Percentiles rank a stretch among this genome's conserved stretches.
These are phyloP conservation scores for Myrica gale DNA, from an alignment of 306 rosid genomes.

Conservation along the genomic window DNA sequence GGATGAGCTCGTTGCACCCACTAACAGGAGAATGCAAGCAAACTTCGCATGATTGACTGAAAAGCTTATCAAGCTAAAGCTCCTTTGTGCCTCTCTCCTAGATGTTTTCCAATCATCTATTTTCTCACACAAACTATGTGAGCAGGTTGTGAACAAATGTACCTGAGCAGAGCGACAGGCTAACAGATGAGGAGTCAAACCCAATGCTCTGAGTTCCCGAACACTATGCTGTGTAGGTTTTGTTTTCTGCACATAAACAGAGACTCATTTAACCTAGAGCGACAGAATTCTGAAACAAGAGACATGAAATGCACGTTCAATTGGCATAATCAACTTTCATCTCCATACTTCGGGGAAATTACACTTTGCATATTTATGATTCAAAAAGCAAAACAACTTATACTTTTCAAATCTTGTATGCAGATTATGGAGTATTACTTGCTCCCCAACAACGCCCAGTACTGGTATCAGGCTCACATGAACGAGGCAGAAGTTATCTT, in stretches of 20 bases:
- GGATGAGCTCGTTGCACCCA: neutral
- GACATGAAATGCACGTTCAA: too few relatives aligned
- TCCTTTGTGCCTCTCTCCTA: neutral
- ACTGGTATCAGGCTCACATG: conserved; percentile 99
- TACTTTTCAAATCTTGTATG: conserved; percentile 25
- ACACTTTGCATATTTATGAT: neutral
- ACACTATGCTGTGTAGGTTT: conserved; percentile 97
- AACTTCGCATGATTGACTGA: neutral
- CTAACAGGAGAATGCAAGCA: neutral
- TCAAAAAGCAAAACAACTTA: neutral
- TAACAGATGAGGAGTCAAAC: conserved; percentile 92
- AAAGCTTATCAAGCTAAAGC: neutral
- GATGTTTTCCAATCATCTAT: conserved; percentile 11
- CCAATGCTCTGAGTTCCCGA: conserved; percentile 91
- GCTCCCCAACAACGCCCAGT: conserved; percentile 97
- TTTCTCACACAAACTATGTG: conserved; percentile 21
- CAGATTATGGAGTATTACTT: conserved; percentile 53
- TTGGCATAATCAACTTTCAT: neutral
- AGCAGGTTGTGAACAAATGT: conserved; percentile 24
- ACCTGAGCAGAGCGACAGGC: conserved; percentile 98
- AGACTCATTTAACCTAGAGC: conserved; percentile 22
- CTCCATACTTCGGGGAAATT: neutral
- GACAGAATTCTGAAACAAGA: too few relatives aligned
- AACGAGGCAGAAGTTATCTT: conserved; percentile 88
- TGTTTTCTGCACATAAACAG: conserved; percentile 68